Percentiles rank a stretch among this genome's conserved stretches.
These are phyloP conservation scores for Achlya hypogyna DNA, from an alignment of 352 stramenopile genomes.

Conservation along the genomic window DNA sequence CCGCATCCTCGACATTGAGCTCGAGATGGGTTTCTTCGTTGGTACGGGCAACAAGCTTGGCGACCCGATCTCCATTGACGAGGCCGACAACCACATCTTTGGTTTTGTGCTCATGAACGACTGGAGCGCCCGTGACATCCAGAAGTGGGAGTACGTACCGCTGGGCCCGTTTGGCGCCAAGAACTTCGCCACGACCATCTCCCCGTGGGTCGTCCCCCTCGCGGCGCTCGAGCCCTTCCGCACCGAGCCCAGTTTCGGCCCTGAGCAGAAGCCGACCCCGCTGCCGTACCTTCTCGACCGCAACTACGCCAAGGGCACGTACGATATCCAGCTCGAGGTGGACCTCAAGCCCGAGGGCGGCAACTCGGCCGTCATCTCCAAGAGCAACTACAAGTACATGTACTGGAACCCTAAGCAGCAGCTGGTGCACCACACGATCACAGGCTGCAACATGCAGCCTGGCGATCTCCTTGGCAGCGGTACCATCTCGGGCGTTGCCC, in stretches of 20 bases:
- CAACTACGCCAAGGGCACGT: constrained; percentile 76
- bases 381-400: constrained; percentile 93
- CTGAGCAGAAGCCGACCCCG: constrained; percentile 80
- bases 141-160: constrained; percentile 97
- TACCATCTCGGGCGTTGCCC: constrained; percentile 89
- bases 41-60: constrained; percentile 82
- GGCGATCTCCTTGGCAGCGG: constrained; percentile 92
- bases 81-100: constrained; percentile 94
- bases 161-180: constrained; percentile 95
- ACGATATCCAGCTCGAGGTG: constrained; percentile 85
- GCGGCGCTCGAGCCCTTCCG: constrained; percentile 92
- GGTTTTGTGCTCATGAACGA: constrained; percentile 97
- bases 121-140: constrained; percentile 89
- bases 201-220: constrained; percentile 92
- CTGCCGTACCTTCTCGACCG: constrained; percentile 92
- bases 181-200: constrained; percentile 96
- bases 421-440: constrained; percentile 95
- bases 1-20: constrained; percentile 93
- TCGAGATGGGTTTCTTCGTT: constrained; percentile 96
- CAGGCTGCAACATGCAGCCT: constrained; percentile 93
- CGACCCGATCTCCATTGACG: constrained; percentile 79
- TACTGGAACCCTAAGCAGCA: constrained; percentile 98
- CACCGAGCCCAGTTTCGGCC: constrained; percentile 83
- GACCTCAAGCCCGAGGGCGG: constrained; percentile 54
- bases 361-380: constrained; percentile 58